Conservation (phyloP, 2,329 filamentous ascomycete species). For the Fusarium graminum region DNA sequence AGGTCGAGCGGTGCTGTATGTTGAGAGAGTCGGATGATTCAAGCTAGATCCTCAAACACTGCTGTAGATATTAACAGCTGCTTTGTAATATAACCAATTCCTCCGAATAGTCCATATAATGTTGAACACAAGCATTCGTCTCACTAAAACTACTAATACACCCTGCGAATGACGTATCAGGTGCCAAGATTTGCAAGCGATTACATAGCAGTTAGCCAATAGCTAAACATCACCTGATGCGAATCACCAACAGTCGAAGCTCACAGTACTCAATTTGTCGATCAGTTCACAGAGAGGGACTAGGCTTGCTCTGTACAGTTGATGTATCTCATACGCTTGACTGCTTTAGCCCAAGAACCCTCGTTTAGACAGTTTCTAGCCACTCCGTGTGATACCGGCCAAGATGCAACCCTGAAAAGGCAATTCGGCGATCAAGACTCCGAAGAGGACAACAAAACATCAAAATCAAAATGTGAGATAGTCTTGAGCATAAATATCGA, state of each 20-base stretch:
- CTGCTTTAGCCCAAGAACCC: constrained; percentile 27
- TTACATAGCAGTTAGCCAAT: background rate
- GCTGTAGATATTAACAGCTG: background rate
- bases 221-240: background rate
- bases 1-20: too few species aligned
- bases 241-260: background rate
- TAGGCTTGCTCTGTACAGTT: background rate
- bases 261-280: background rate
- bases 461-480: constrained; percentile 3
- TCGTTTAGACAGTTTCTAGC: constrained; percentile 1
- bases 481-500: constrained; percentile 33
- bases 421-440: constrained; percentile 47
- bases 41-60: too few species aligned
- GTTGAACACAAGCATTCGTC: too few species aligned
- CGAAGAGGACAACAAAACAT: constrained; percentile 49
- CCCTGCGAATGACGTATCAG: too few species aligned
- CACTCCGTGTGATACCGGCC: constrained; percentile 9
- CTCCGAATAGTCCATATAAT: background rate
- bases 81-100: background rate
- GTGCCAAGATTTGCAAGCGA: background rate
- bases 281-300: background rate
- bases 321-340: background rate
- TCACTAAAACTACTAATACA: background rate
- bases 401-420: constrained; percentile 39
- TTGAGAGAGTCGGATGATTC: too few species aligned